Evolutionary conservation across 2,329 filamentous ascomycete genomes (phyloP), one percentile per base, ranked within the genome.

Genomic region (Fusarium sp.): DNA sequence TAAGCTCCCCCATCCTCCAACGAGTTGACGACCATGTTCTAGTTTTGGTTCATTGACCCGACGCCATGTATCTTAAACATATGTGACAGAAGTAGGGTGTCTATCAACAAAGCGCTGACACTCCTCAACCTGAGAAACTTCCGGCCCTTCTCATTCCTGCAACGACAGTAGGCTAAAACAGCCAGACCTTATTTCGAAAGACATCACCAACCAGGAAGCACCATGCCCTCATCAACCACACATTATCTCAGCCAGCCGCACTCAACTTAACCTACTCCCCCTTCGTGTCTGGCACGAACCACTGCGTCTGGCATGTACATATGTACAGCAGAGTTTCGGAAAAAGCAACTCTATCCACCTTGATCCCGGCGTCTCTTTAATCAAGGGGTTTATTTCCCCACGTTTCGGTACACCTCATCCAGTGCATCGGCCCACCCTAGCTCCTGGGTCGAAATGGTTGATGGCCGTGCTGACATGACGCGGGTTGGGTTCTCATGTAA

Each of bases 331-430:
- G n/a, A 40, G 33, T 54, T 54, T 54, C 51, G 8, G n/a, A 56
- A 66, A 66, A 64, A 57, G 61, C 36, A 60, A 66, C 33, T 51
- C 33, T 29, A 54, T 42, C 61, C 50, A 33, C 40, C 27, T 62
- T 38, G 53, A 58, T 54, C 25, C 55, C 18, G 23, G 14, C 59
- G 25, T 63, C 25, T 42, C 53, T 23, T 38, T 27, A 27, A 46
- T 18, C 23, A 33, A 54, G 18, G 55, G 27, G 18, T 44, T 34
- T 16, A 6, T 40, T 65, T 65, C 62, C 65, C 65, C 65, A 55
- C 65, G 62, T 67, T 61, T 67, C 46, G 57, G 36, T 40, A 61
- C 53, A 49, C 53, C 57, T 31, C 56, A 44, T 46, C 55, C 18
- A 61, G 44, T 53, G 56, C 27, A 46, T 49, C 13, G 40, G 58